These are phyloP conservation scores for Seminavis robusta DNA, from an alignment of 108 stramenopile genomes.

Conservation along the genomic window DNA sequence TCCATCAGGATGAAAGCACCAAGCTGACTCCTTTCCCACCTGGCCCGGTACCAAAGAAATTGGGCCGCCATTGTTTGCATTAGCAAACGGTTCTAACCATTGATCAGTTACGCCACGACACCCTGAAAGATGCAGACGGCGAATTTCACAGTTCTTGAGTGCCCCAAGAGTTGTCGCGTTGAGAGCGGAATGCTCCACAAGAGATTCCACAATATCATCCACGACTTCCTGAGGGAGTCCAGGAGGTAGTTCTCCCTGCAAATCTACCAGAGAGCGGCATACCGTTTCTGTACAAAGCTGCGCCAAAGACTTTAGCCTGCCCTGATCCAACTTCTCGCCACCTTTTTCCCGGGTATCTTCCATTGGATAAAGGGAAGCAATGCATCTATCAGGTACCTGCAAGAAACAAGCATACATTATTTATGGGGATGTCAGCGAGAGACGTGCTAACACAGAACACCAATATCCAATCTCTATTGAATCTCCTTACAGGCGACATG, in stretches of 20 bases:
- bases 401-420: too few species aligned
- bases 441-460: too few species aligned
- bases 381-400: constrained; percentile 58
- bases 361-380: constrained; percentile 55
- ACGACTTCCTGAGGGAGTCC: constrained; percentile 81
- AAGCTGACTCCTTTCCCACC: too few species aligned
- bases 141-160: constrained; percentile 65
- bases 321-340: constrained; percentile 42
- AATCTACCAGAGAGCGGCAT: constrained; percentile 61
- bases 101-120: constrained; percentile 81
- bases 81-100: constrained; percentile 47
- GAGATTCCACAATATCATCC: constrained; percentile 55
- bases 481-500: constrained; percentile 18
- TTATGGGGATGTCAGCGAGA: too few species aligned
- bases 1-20: too few species aligned
- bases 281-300: constrained; percentile 65
- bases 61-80: neutral
- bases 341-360: constrained; percentile 59
- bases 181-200: constrained; percentile 66
- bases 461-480: constrained; percentile 11
- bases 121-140: constrained; percentile 44
- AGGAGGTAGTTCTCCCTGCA: constrained; percentile 61
- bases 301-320: constrained; percentile 71
- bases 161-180: constrained; percentile 66
- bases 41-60: neutral